Conservation (phyloP, 768 basidiomycete species). For the Xanthoconium purpureum region DNA sequence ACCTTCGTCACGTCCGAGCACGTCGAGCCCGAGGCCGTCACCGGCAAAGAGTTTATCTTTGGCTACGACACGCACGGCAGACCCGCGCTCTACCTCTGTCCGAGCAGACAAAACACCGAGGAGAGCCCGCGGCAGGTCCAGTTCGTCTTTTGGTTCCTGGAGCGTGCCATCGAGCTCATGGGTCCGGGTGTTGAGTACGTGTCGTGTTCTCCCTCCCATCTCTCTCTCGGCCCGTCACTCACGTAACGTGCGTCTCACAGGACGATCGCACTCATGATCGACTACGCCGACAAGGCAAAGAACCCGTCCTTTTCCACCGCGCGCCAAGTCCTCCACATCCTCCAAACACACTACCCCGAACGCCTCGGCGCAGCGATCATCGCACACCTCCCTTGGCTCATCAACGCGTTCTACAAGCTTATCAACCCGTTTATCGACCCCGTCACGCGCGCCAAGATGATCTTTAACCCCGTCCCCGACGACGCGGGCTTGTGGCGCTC, state of each 20-base stretch:
- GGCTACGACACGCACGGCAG: constrained; percentile 69
- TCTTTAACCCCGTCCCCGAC: constrained; percentile 59
- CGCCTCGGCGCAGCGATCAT: constrained; percentile 74
- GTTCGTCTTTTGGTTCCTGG: constrained; percentile 73
- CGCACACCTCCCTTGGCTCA: constrained; percentile 76
- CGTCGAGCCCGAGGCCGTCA: constrained; percentile 77
- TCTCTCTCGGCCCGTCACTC: not conserved
- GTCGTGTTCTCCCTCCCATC: not conserved
- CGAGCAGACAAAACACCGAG: constrained; percentile 74
- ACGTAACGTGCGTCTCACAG: constrained; percentile 33
- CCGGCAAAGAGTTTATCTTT: constrained; percentile 77
- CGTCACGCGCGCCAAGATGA: constrained; percentile 68
- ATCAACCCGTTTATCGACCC: constrained; percentile 84
- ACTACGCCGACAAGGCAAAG: constrained; percentile 74
- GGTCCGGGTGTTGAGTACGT: constrained; percentile 77
- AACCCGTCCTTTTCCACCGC: constrained; percentile 41
- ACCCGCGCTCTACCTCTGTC: constrained; percentile 67
- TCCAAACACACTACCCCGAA: constrained; percentile 85
- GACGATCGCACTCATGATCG: constrained; percentile 67
- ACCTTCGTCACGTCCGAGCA: constrained; percentile 54
- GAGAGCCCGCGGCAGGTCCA: constrained; percentile 67
- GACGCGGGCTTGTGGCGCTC: constrained; percentile 27
- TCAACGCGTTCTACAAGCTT: constrained; percentile 73
- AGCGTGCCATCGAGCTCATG: constrained; percentile 75
- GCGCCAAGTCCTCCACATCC: constrained; percentile 51